Evolutionary conservation across 2,329 filamentous ascomycete genomes (phyloP).

Genomic region (Rhexocercosporidium sp.): DNA sequence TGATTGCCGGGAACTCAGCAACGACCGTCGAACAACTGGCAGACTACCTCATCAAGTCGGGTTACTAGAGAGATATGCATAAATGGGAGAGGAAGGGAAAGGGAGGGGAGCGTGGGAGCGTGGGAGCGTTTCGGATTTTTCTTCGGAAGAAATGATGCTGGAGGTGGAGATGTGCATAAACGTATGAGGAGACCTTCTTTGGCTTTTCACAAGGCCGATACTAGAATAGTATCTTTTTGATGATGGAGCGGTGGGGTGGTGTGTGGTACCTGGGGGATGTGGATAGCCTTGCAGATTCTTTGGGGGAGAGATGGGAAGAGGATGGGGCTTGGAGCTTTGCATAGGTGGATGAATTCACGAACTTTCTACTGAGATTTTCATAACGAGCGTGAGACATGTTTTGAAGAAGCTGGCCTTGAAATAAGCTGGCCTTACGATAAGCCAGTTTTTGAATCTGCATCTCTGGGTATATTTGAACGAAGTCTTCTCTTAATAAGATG

Average conservation of each 20-base stretch:
- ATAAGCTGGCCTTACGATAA: too few species aligned
- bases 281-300: conserved; percentile 33
- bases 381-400: background rate
- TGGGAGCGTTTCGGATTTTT: conserved; percentile 10
- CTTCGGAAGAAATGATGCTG: conserved; percentile 10
- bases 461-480: conserved; percentile 22
- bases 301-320: background rate
- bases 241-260: conserved; percentile 14
- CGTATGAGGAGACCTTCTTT: conserved; percentile 24
- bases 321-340: conserved; percentile 29
- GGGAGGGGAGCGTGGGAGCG: too few species aligned
- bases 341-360: conserved; percentile 38
- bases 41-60: conserved; percentile 77
- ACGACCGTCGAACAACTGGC: conserved; percentile 82
- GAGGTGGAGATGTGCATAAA: conserved; percentile 29
- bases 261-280: conserved; percentile 26
- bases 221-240: conserved; percentile 38
- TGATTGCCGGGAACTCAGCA: conserved; percentile 76
- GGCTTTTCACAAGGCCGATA: conserved; percentile 35
- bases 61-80: conserved; percentile 62
- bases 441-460: background rate
- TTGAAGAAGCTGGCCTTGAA: background rate
- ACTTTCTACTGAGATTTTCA: conserved; percentile 8
- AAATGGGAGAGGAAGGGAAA: background rate
- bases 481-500: conserved; percentile 7